Conservation (phyloP, 768 basidiomycete species). For the Suillus sp. region DNA sequence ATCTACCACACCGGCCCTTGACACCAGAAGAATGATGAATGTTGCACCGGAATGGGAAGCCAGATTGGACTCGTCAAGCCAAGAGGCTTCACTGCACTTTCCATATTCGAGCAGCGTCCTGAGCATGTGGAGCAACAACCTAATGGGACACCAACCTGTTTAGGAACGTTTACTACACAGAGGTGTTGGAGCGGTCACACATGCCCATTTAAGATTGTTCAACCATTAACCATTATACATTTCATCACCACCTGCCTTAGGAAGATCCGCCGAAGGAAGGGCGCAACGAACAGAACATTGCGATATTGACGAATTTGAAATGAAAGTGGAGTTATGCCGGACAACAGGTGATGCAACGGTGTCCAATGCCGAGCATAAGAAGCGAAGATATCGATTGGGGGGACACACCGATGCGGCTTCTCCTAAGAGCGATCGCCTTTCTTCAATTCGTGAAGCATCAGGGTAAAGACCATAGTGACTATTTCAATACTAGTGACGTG, state of each 20-base stretch:
- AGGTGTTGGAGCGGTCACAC: not conserved
- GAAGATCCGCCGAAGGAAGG: constrained; percentile 32
- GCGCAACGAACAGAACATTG: constrained; percentile 21
- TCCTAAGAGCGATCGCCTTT: no score
- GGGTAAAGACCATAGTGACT: not conserved
- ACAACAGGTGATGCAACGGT: no score
- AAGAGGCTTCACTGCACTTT: constrained; percentile 30
- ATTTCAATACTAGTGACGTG: constrained; percentile 39
- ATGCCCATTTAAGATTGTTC: constrained; percentile 15
- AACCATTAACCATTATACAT: no score
- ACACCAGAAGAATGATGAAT: not conserved
- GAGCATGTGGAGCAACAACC: constrained; percentile 39
- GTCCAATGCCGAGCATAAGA: not conserved
- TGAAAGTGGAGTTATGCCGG: not conserved
- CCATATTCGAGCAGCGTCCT: constrained; percentile 21
- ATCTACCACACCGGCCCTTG: not conserved
- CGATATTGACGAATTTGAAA: not conserved
- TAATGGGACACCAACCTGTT: constrained; percentile 20
- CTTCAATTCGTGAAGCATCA: not conserved
- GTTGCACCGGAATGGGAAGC: not conserved
- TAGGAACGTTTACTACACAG: not conserved
- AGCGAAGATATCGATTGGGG: not conserved
- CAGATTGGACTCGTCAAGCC: no score
- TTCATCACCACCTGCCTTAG: constrained; percentile 30
- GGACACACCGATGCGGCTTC: no score